Evolutionary conservation across 2,329 filamentous ascomycete species (phyloP).

Genomic region (Clarireedia homoeocarpa): DNA sequence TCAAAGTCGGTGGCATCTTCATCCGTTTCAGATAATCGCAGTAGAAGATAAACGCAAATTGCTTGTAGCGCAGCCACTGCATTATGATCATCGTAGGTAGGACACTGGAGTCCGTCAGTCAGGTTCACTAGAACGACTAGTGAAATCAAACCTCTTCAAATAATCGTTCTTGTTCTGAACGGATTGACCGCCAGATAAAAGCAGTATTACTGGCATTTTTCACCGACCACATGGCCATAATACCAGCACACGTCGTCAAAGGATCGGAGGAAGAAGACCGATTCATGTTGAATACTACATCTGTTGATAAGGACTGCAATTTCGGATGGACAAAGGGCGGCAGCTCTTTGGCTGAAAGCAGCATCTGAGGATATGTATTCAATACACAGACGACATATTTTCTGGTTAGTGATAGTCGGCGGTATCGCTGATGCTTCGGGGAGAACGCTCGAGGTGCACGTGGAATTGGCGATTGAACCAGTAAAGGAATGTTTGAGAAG

Average conservation of each 20-base stretch:
- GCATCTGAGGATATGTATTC: constrained; percentile 16
- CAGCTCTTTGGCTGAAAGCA: constrained; percentile 5
- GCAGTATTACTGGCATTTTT: constrained; percentile 13
- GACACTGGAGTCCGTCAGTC: constrained; percentile 1
- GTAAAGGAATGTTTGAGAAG: too few relatives aligned
- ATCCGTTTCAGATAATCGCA: constrained; percentile 14
- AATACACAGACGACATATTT: constrained; percentile 14
- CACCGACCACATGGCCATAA: constrained; percentile 11
- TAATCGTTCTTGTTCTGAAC: constrained; percentile 16
- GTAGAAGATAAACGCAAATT: constrained; percentile 14
- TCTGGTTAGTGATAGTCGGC: constrained; percentile 11
- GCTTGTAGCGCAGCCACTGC: constrained; percentile 17
- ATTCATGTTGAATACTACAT: neutral
- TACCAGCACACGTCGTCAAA: constrained; percentile 10
- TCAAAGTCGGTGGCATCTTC: constrained; percentile 14
- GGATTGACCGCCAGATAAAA: constrained; percentile 16
- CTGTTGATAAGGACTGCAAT: neutral
- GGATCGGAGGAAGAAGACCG: constrained; percentile 1
- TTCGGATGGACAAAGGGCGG: constrained; percentile 16
- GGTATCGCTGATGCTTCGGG: neutral
- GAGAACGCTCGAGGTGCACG: constrained; percentile 10
- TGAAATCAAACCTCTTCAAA: constrained; percentile 10
- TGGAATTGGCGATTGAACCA: neutral
- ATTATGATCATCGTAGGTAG: constrained; percentile 4
- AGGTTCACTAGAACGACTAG: neutral